Evolutionary conservation across 331 rosid species (phyloP).

Genomic region (Saraca asoca): DNA sequence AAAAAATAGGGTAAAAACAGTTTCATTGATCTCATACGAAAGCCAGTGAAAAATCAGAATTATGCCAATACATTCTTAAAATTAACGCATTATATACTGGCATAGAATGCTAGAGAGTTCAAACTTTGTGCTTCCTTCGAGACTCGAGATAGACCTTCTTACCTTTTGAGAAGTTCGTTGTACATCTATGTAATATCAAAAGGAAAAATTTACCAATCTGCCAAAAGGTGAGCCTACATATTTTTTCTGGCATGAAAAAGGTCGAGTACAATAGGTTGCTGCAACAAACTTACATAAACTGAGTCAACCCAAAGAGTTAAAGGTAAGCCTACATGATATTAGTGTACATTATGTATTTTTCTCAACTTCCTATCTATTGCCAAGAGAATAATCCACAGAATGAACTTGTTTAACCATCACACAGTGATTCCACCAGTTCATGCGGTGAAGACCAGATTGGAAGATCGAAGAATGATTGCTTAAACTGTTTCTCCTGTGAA

Average conservation of each 20-base stretch:
- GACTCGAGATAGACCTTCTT: slow-evolving; percentile 22
- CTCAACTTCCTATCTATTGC: slow-evolving; percentile 21
- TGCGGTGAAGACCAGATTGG: slow-evolving; percentile 80
- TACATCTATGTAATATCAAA: slow-evolving; percentile 18
- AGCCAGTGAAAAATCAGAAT: not conserved
- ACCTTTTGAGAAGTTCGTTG: not conserved
- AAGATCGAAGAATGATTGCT: slow-evolving; percentile 63
- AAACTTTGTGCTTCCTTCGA: slow-evolving; percentile 13
- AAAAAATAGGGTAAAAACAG: not conserved
- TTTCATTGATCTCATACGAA: not conserved
- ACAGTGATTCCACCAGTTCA: slow-evolving; percentile 64
- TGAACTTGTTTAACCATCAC: slow-evolving; percentile 50
- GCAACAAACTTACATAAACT: too few relatives aligned
- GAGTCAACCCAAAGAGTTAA: too few relatives aligned
- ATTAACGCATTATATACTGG: not conserved
- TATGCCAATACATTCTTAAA: not conserved
- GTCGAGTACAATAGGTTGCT: too few relatives aligned
- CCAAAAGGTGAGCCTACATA: slow-evolving; percentile 36
- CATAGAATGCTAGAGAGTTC: slow-evolving; percentile 29
- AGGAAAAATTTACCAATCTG: slow-evolving; percentile 40
- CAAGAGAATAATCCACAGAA: slow-evolving; percentile 26
- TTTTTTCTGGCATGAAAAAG: too few relatives aligned
- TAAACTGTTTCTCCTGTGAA: slow-evolving; percentile 56
- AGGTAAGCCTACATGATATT: slow-evolving; percentile 38
- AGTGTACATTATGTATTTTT: slow-evolving; percentile 29